Percentiles rank a stretch among this genome's conserved stretches.
Conservation (phyloP, 768 basidiomycete genomes). For the Lactifluus hygrophoroides region DNA sequence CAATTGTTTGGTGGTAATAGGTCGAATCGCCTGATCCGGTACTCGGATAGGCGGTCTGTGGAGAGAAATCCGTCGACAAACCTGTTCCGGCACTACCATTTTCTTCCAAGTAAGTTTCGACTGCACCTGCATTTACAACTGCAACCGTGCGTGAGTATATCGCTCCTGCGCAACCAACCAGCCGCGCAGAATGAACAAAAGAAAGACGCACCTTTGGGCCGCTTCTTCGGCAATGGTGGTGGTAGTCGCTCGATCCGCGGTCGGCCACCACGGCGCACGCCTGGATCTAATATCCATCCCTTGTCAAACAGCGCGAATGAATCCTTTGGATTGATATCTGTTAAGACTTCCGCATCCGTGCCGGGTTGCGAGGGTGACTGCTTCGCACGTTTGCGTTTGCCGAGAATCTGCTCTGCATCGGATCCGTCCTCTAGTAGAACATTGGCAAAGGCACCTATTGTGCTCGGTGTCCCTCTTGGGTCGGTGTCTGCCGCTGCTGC, state of each 20-base stretch:
- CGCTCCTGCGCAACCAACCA: no score
- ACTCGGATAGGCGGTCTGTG: not conserved
- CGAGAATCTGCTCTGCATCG: constrained; percentile 7
- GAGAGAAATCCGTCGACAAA: not conserved
- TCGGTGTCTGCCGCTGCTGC: not conserved
- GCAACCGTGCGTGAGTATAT: constrained; percentile 7
- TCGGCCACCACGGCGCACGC: constrained; percentile 57
- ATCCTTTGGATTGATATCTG: constrained; percentile 60
- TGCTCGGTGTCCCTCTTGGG: not conserved
- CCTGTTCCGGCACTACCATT: not conserved
- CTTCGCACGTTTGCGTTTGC: constrained; percentile 17
- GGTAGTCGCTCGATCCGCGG: constrained; percentile 36
- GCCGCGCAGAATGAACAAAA: not conserved
- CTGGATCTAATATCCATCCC: constrained; percentile 82
- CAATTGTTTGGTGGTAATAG: not conserved
- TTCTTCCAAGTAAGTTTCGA: not conserved
- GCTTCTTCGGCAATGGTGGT: constrained; percentile 36
- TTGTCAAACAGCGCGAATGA: constrained; percentile 78
- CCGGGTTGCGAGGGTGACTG: constrained; percentile 25
- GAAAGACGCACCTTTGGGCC: constrained; percentile 41
- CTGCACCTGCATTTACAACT: not conserved
- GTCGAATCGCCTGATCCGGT: not conserved
- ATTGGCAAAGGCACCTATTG: not conserved
- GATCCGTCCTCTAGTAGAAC: not conserved
- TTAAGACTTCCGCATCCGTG: constrained; percentile 48